Conservation (phyloP, 192 early-diverging fungal genomes). For the Haplosporangium gracile region DNA sequence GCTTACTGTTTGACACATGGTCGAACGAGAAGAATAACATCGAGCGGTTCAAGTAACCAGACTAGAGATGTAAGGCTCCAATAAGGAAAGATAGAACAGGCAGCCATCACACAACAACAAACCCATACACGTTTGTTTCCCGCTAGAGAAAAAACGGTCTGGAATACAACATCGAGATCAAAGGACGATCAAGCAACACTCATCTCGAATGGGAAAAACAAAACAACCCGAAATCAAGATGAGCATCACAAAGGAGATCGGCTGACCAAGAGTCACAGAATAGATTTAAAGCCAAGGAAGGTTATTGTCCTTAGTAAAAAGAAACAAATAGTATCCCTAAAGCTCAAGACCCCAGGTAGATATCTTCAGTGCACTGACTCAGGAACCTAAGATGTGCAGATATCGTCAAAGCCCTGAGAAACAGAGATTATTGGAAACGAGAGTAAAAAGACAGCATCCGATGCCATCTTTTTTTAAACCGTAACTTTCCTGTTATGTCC, state of each 20-base stretch:
- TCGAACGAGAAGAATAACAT: background rate
- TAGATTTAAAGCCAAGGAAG: slow-evolving; percentile 53
- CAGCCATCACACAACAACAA: slow-evolving; percentile 58
- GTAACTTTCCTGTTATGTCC: slow-evolving; percentile 17
- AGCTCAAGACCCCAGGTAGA: slow-evolving; percentile 55
- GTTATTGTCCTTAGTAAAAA: background rate
- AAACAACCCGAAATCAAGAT: slow-evolving; percentile 3
- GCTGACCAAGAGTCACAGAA: slow-evolving; percentile 47
- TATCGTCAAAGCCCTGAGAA: background rate
- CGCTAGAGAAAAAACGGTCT: slow-evolving; percentile 34
- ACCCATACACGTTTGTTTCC: slow-evolving; percentile 57
- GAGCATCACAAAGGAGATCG: background rate
- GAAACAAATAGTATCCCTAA: slow-evolving; percentile 36
- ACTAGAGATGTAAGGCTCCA: background rate
- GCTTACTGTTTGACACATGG: background rate
- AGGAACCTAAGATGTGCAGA: background rate
- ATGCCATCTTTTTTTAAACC: background rate
- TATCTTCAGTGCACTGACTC: background rate
- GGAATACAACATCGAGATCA: slow-evolving; percentile 50
- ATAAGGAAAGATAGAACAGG: background rate
- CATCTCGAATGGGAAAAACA: slow-evolving; percentile 1
- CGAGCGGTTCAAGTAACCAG: slow-evolving; percentile 4
- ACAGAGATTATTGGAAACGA: slow-evolving; percentile 2
- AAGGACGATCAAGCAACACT: background rate
- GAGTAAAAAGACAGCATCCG: background rate